These are phyloP conservation scores for Russula ochroleuca DNA, from an alignment of 768 basidiomycete species.

Conservation along the genomic window DNA sequence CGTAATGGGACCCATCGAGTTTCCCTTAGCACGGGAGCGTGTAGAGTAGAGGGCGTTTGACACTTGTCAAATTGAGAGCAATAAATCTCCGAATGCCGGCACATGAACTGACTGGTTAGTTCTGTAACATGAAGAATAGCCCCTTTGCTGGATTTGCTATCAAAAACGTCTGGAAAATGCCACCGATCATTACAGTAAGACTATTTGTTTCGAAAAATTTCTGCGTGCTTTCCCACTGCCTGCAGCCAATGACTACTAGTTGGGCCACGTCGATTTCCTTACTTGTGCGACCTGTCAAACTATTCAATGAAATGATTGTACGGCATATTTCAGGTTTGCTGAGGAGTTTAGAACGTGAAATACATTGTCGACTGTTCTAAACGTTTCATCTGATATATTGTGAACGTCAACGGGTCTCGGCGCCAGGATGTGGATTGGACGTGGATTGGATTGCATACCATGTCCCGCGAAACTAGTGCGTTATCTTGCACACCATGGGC, in stretches of 20 bases:
- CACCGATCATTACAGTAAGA: neutral
- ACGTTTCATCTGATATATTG: neutral
- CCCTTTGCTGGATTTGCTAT: neutral
- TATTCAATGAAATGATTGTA: neutral
- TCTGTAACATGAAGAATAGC: neutral
- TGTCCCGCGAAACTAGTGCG: neutral
- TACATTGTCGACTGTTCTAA: neutral
- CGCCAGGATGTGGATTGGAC: too few relatives aligned
- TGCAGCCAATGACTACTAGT: neutral
- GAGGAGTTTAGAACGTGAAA: neutral
- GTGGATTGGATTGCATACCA: neutral
- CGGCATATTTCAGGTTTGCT: neutral
- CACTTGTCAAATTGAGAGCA: neutral
- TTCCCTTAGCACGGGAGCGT: conserved; percentile 32
- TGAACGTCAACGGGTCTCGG: neutral
- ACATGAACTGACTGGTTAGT: neutral
- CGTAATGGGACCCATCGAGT: conserved; percentile 37
- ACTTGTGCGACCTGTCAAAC: neutral
- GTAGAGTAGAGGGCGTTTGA: conserved; percentile 23
- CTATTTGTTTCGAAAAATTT: neutral
- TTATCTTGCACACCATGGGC: neutral
- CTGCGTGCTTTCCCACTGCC: neutral
- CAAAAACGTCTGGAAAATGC: neutral
- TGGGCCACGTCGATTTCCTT: neutral
- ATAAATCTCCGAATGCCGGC: neutral